Percentiles rank a stretch among this genome's conserved stretches.
Evolutionary conservation across 1,284 basidiomycete species (phyloP).

Genomic region (Apiotrichum porosum): DNA sequence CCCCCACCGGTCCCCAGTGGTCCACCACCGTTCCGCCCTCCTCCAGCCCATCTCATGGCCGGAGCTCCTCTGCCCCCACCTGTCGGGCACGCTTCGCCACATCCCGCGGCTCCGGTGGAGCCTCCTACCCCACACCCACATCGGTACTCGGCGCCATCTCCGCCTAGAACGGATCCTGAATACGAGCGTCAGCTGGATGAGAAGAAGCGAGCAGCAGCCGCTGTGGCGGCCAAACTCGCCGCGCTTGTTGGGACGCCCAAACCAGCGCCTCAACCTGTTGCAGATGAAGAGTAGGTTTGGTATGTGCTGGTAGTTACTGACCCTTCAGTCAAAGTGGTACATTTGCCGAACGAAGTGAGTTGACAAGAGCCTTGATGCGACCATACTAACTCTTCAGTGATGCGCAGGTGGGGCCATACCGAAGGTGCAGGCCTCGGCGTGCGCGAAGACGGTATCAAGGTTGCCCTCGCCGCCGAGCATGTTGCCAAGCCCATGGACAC

Average conservation of each 20-base stretch:
- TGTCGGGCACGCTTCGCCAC: too few species aligned
- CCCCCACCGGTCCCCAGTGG: constrained; percentile 9
- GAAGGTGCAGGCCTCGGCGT: constrained; percentile 85
- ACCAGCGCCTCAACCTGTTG: neutral
- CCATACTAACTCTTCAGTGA: constrained; percentile 26
- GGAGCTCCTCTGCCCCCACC: neutral
- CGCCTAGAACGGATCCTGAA: neutral
- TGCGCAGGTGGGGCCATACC: constrained; percentile 81
- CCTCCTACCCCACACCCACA: too few species aligned
- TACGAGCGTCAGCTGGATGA: constrained; percentile 44
- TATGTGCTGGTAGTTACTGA: constrained; percentile 1
- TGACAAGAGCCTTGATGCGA: neutral
- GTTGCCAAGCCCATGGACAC: constrained; percentile 22
- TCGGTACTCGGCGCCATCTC: neutral
- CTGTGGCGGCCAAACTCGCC: constrained; percentile 58
- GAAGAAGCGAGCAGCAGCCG: constrained; percentile 68
- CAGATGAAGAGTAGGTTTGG: constrained; percentile 6
- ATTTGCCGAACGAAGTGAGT: constrained; percentile 45
- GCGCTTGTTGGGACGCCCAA: constrained; percentile 9
- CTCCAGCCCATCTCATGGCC: constrained; percentile 6
- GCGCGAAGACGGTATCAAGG: constrained; percentile 75
- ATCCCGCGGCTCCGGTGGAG: neutral
- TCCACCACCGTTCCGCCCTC: constrained; percentile 11
- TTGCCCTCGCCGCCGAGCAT: constrained; percentile 72
- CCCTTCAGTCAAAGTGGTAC: constrained; percentile 23